Percentiles rank a stretch among this genome's conserved stretches.
Evolutionary conservation across 2,329 filamentous ascomycete genomes (phyloP).

Genomic region (Neofusicoccum sp.): DNA sequence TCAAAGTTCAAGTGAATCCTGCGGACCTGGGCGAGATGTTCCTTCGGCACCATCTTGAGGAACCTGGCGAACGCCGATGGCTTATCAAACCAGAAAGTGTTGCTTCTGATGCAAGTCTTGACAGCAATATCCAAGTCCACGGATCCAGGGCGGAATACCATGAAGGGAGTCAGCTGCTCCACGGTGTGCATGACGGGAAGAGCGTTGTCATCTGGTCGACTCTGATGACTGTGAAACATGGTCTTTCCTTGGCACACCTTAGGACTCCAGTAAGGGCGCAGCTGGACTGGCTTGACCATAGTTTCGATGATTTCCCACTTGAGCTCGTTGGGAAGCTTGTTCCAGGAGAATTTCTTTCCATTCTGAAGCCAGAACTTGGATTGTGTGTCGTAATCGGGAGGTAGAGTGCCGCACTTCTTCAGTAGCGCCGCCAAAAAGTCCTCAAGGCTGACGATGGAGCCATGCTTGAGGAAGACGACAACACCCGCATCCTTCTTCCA

Average conservation of each 20-base stretch:
- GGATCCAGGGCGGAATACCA: too few relatives aligned
- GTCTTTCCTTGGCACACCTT: too few relatives aligned
- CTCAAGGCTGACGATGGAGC: too few relatives aligned
- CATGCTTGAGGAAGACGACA: background rate
- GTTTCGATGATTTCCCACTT: background rate
- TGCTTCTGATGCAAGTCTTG: background rate
- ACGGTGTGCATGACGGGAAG: too few relatives aligned
- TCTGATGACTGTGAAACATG: too few relatives aligned
- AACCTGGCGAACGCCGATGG: background rate
- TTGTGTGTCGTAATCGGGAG: background rate
- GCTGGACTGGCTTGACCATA: background rate
- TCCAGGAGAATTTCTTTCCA: conserved; percentile 4
- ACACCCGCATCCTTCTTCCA: background rate
- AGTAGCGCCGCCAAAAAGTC: background rate
- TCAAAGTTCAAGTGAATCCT: background rate
- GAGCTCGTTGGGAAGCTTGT: background rate
- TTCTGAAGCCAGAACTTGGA: background rate
- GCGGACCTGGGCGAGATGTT: background rate
- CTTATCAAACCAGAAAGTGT: background rate
- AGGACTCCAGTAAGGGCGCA: too few relatives aligned
- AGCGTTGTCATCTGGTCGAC: too few relatives aligned
- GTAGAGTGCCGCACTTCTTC: background rate
- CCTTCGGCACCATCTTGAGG: background rate
- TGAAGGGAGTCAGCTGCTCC: too few relatives aligned
- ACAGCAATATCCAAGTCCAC: background rate